Percentiles rank a stretch among this genome's conserved stretches.
phyloP scores from a whole-genome alignment of 2,329 filamentous ascomycete species.

The Paraconiothyrium brasiliense region DNA sequence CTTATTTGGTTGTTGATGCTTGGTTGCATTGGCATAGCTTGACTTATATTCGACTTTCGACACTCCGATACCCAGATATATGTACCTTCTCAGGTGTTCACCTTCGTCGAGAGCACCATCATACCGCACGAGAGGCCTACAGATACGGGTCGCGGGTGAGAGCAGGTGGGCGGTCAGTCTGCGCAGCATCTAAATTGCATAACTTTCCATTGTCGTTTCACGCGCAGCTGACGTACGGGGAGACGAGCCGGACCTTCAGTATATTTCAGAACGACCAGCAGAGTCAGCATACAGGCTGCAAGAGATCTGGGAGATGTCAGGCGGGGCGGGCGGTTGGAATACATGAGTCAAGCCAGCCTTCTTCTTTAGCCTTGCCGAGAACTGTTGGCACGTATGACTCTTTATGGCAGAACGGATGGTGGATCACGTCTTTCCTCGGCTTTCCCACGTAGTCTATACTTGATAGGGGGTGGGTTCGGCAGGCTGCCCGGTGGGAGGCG shows the following conservation, averaged over 20 bases:
- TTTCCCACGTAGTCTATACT: neutral
- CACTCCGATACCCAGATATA: constrained; percentile 7
- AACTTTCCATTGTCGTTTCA: constrained; percentile 14
- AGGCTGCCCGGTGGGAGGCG: constrained; percentile 20
- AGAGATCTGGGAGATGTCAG: neutral
- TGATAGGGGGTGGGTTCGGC: neutral
- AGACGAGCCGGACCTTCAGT: neutral
- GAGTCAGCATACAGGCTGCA: constrained; percentile 9
- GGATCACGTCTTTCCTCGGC: constrained; percentile 4
- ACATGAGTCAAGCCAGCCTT: constrained; percentile 1
- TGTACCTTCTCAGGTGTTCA: constrained; percentile 17
- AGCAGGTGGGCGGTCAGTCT: constrained; percentile 1
- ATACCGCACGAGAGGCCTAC: constrained; percentile 19
- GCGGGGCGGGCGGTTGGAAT: constrained; percentile 6
- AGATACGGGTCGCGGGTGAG: constrained; percentile 14
- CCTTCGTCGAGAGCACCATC: constrained; percentile 11
- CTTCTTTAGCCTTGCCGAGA: neutral
- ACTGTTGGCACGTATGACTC: constrained; percentile 4
- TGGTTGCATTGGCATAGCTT: constrained; percentile 11
- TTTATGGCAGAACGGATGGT: neutral
- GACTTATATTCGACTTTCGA: constrained; percentile 5
- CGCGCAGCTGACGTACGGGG: neutral
- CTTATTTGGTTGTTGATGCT: constrained; percentile 15
- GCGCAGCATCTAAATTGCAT: constrained; percentile 18
- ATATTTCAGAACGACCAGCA: neutral